Conservation (phyloP, 108 stramenopile species). For the Licmophora abbreviata region DNA sequence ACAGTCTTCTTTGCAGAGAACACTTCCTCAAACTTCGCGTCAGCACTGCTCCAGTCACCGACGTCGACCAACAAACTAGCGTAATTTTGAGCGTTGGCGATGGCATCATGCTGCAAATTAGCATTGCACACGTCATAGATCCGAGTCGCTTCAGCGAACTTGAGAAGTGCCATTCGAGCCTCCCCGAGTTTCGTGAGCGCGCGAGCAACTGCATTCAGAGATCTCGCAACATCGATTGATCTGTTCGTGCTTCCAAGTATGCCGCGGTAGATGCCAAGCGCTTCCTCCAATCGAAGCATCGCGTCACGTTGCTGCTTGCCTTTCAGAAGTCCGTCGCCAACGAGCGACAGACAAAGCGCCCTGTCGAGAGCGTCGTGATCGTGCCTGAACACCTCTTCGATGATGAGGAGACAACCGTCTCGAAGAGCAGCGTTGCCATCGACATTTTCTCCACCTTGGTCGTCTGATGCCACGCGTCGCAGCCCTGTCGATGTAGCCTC, state of each 20-base stretch:
- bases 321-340: conserved; percentile 78
- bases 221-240: conserved; percentile 59
- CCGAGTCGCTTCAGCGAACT: conserved; percentile 76
- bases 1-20: conserved; percentile 66
- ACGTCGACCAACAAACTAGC: conserved; percentile 71
- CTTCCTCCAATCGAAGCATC: conserved; percentile 71
- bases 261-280: conserved; percentile 56
- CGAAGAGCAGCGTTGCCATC: conserved; percentile 59
- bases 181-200: conserved; percentile 70
- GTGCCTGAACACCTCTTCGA: conserved; percentile 52
- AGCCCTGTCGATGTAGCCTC: not conserved
- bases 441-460: conserved; percentile 22
- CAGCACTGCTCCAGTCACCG: conserved; percentile 73
- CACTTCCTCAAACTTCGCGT: conserved; percentile 77
- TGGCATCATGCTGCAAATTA: conserved; percentile 69
- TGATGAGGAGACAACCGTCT: conserved; percentile 59
- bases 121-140: conserved; percentile 77
- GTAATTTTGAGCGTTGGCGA: conserved; percentile 73
- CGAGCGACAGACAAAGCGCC: conserved; percentile 73
- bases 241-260: conserved; percentile 57
- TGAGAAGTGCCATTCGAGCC: conserved; percentile 58
- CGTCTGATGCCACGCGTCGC: not conserved
- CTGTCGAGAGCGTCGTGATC: conserved; percentile 54
- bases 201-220: conserved; percentile 68
- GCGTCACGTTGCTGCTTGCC: conserved; percentile 70